Evolutionary conservation across 495 filamentous ascomycete species (phyloP), one percentile per base, ranked within the genome.

Genomic region (Tricharina praecox): DNA sequence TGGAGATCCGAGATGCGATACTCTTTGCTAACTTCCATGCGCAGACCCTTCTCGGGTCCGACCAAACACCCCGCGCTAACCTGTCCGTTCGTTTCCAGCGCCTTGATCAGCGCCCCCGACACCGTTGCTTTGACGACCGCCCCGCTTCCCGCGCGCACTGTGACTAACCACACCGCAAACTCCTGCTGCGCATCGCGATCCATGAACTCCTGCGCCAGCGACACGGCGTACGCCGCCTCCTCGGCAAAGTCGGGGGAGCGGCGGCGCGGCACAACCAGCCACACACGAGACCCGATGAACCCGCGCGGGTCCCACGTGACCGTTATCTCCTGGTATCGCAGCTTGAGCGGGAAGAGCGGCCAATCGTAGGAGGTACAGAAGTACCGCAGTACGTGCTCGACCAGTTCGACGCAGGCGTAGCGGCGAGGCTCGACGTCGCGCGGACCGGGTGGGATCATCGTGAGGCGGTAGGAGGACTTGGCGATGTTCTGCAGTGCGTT

Each of bases 21-120:
- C 28, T 32, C 28, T 13, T 32, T 13, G 28, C 28, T 32, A 7
- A 32, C 28, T 13, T 32, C 28, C 28, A 32, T 32, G 7, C 28
- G 53, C 8, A 40, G 47, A 47, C 42, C 37, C 33, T 38, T 56
- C 48, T 24, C 32, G 23, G 13, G 42, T 33, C 20, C 16, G 53
- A 36, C 28, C 43, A 23, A 48, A 38, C 23, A 51, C 52, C 28
- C 28, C 28, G 10, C n/a, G 13, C 38, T 52, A 48, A 54, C 52
- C 52, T 45, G 49, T 50, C 50, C 34, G 43, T 15, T 9, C 21
- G 20, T 24, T 18, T 34, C 18, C 26, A 9, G 25, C 26, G 24
- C 23, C 15, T 50, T 15, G 23, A 20, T 50, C 34, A 20, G 39
- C 11, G n/a, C 7, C 11, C 32, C 33, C 24, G 39, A 24, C 20